These are phyloP conservation scores for Isochrysis galbana DNA, from an alignment of 78 protist genomes.

Conservation along the genomic window DNA sequence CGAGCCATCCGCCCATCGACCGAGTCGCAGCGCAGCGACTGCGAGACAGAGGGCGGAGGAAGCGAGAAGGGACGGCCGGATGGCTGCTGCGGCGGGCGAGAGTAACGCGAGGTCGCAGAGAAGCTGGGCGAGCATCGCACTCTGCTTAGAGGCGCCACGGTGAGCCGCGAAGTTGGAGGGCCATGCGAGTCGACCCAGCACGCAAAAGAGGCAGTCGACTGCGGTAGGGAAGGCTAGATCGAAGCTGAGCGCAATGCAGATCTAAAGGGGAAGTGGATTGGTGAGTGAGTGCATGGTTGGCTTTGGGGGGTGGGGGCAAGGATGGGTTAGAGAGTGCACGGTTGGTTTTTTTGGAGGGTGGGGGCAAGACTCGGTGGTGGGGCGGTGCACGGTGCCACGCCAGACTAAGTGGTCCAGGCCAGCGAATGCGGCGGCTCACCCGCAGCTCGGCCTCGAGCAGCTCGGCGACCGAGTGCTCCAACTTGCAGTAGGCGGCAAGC, in stretches of 20 bases:
- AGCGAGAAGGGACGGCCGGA: neutral
- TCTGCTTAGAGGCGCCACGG: neutral
- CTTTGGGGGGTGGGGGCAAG: too few species aligned
- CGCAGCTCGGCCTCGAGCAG: neutral
- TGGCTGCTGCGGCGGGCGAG: neutral
- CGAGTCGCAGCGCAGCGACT: neutral
- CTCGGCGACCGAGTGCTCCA: neutral
- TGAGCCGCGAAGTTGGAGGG: neutral
- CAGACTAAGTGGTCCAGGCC: too few species aligned
- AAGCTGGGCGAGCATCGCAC: neutral
- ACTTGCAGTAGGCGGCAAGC: neutral
- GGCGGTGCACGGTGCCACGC: too few species aligned
- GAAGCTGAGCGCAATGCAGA: neutral
- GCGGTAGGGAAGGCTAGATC: neutral
- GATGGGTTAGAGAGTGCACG: too few species aligned
- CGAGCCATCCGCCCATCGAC: neutral
- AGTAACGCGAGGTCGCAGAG: slow-evolving; percentile 7
- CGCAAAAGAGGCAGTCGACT: neutral
- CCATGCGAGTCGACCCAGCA: neutral
- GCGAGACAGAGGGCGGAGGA: neutral
- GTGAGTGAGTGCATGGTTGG: too few species aligned
- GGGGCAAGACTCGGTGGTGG: too few species aligned
- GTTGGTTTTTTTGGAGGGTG: too few species aligned
- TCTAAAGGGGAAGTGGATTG: too few species aligned
- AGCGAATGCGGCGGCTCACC: too few species aligned